These are phyloP conservation scores for Phlegmacium glaucopus DNA, from an alignment of 768 basidiomycete genomes.

Conservation along the genomic window DNA sequence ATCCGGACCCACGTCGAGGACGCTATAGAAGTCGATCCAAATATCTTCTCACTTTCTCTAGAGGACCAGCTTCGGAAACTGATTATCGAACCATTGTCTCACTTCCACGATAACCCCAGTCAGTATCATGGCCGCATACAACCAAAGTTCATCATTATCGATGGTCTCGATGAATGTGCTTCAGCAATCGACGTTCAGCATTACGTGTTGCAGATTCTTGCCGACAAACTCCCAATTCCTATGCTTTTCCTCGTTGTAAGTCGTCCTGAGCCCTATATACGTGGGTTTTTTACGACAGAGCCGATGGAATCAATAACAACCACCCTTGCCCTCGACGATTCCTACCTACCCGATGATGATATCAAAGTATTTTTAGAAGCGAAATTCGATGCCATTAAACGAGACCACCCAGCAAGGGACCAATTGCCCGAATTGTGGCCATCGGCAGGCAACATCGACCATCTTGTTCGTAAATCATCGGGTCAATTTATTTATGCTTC, in stretches of 20 bases:
- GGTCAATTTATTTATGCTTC: constrained; percentile 20
- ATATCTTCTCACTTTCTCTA: constrained; percentile 7
- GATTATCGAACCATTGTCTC: constrained; percentile 6
- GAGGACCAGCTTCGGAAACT: constrained; percentile 9
- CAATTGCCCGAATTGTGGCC: constrained; percentile 14
- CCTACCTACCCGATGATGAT: constrained; percentile 1
- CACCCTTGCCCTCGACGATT: background rate
- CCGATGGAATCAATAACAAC: constrained; percentile 3
- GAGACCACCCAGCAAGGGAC: constrained; percentile 6
- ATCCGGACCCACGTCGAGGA: constrained; percentile 3
- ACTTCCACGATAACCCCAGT: background rate
- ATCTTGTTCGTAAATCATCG: constrained; percentile 13
- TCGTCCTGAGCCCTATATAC: constrained; percentile 16
- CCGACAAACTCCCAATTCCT: constrained; percentile 3
- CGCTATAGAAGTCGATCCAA: constrained; percentile 5
- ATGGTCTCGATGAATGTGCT: constrained; percentile 15
- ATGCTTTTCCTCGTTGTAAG: constrained; percentile 16
- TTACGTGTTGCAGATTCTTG: constrained; percentile 5
- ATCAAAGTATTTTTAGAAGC: constrained; percentile 9
- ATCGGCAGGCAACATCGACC: background rate
- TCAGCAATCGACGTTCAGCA: constrained; percentile 3
- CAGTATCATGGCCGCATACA: background rate
- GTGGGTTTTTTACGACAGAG: constrained; percentile 2
- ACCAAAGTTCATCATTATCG: constrained; percentile 12
- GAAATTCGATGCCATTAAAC: constrained; percentile 9